These are phyloP conservation scores for Adansonia digitata DNA, from an alignment of 345 rosid species.

Conservation along the genomic window DNA sequence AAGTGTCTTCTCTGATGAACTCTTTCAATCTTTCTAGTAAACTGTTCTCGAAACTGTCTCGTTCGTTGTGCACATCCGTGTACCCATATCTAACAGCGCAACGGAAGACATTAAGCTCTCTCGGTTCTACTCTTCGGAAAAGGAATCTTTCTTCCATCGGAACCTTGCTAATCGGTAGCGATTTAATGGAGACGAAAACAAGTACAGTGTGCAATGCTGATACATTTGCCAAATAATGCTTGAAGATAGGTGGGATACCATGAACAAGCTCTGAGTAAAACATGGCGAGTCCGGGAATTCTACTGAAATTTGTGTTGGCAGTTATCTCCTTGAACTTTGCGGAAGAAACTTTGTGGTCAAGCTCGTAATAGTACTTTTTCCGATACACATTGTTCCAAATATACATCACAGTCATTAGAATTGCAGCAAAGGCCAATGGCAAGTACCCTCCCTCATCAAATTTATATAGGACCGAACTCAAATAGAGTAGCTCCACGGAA, in stretches of 20 bases:
- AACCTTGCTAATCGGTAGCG: constrained; percentile 36
- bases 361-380: constrained; percentile 45
- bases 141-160: constrained; percentile 31
- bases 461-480: constrained; percentile 51
- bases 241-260: constrained; percentile 64
- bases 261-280: constrained; percentile 67
- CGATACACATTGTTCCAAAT: constrained; percentile 62
- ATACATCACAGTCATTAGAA: constrained; percentile 51
- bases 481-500: constrained; percentile 26
- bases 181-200: constrained; percentile 42
- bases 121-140: constrained; percentile 31
- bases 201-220: constrained; percentile 37
- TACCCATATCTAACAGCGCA: constrained; percentile 51
- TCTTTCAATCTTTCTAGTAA: constrained; percentile 30
- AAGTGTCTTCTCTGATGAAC: constrained; percentile 23
- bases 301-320: constrained; percentile 6
- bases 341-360: constrained; percentile 49
- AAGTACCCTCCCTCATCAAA: constrained; percentile 36
- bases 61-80: constrained; percentile 28
- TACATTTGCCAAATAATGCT: constrained; percentile 44
- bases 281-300: constrained; percentile 59
- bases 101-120: constrained; percentile 28
- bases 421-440: constrained; percentile 38
- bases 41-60: constrained; percentile 26
- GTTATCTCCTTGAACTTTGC: constrained; percentile 37